Conservation (phyloP, 1,284 basidiomycete species). For the Tilletiaria anomala region DNA sequence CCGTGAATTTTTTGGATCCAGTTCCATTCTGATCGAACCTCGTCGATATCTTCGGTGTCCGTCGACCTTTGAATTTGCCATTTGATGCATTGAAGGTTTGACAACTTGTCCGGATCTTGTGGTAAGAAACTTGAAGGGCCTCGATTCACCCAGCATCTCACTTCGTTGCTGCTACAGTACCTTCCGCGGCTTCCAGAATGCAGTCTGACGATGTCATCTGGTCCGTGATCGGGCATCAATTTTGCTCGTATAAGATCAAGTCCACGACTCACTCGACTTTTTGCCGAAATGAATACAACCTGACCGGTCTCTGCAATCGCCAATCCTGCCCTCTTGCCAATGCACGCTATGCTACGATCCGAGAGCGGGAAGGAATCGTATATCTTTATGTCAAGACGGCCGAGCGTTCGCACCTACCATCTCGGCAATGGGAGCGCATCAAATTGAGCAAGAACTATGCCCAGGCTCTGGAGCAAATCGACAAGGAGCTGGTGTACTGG, state of each 20-base stretch:
- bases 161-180: no score
- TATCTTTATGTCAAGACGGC: constrained; percentile 98
- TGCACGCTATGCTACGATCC: constrained; percentile 87
- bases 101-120: no score
- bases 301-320: constrained; percentile 89
- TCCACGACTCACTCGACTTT: constrained; percentile 51
- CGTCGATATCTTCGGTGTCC: no score
- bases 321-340: constrained; percentile 96
- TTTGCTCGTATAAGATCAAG: constrained; percentile 37
- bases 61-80: no score
- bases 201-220: constrained; percentile 37
- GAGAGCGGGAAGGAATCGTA: constrained; percentile 80
- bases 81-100: no score
- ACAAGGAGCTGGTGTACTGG: constrained; percentile 90
- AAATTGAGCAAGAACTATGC: constrained; percentile 85
- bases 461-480: constrained; percentile 65
- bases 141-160: no score
- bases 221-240: constrained; percentile 34
- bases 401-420: constrained; percentile 86
- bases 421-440: constrained; percentile 93
- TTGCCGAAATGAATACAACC: constrained; percentile 96
- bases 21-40: no score
- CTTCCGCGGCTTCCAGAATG: no score
- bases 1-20: no score
- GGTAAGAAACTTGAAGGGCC: no score